Base-by-base conservation (phyloP, 805 yeast species). In the Metschnikowia shivogae region DNA sequence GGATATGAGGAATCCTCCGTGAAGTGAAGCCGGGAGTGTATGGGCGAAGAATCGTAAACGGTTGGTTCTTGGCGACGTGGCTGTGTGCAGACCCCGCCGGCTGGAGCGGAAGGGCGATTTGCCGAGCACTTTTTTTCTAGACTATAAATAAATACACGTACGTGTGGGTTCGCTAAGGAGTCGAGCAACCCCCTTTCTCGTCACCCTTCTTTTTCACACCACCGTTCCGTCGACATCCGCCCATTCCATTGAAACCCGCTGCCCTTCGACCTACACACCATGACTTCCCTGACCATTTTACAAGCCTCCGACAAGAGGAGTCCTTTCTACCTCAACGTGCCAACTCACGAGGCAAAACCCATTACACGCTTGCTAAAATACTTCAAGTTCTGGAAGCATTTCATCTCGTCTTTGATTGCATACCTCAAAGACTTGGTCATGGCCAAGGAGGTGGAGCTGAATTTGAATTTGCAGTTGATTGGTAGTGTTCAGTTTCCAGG, bases 371-470 rank as follows among this genome's bases (percentile, higher is more conserved):
- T 71, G 54, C 55, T 71, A 17, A 48, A 46, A 19, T 70, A 62
- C 49, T 71, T 71, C 63, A 68, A 66, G 55, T 59, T 59, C 42
- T 71, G 74, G 70, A 70, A 69, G 53, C 60, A 59, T 42, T 65
- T 70, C 43, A 67, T 71, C 47, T 62, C 62, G 47, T 60, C 72
- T 8, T 53, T 71, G 42, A 58, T 67, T 7, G 57, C 62, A 41
- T 71, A 71, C 49, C 58, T 67, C 36, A 67, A 62, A 46, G 75
- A 78, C 53, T 62, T 76, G 46, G 61, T 74, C 31, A 60, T 77
- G 42, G 76, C 77, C 45, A 77, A 76, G 57, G 79, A 71, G 50
- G 60, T 59, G 35, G 63, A 60, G 40, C 58, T 60, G 54, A 60
- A 69, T 52, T 54, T 71, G 43, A 64, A 64, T 41, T 59, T 57